Percentiles rank a stretch among this genome's conserved stretches.
phyloP scores from a whole-genome alignment of 2,329 filamentous ascomycete species.

The Shiraia bambusicola region DNA sequence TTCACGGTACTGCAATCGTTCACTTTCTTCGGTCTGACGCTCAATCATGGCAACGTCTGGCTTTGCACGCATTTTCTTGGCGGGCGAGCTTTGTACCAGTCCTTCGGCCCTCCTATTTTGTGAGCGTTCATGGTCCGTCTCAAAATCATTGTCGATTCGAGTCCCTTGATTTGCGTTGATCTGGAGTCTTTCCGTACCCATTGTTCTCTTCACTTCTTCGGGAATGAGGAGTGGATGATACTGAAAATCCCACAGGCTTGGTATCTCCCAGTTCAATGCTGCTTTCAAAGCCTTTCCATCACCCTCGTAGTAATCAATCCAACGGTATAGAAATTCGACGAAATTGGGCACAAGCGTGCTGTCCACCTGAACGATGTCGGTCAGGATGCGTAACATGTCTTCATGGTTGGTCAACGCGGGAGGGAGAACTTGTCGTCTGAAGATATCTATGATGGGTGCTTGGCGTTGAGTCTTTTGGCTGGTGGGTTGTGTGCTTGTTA shows the following conservation, averaged over 20 bases:
- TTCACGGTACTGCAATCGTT: constrained; percentile 36
- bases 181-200: background rate
- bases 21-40: constrained; percentile 25
- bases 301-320: constrained; percentile 36
- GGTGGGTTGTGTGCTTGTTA: background rate
- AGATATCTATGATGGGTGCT: constrained; percentile 13
- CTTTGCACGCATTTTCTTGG: constrained; percentile 25
- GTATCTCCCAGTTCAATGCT: constrained; percentile 37
- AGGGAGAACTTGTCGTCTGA: constrained; percentile 22
- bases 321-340: constrained; percentile 39
- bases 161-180: background rate
- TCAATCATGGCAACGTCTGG: constrained; percentile 29
- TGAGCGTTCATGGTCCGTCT: background rate
- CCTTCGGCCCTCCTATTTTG: constrained; percentile 8
- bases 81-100: constrained; percentile 17
- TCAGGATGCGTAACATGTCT: constrained; percentile 31
- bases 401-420: constrained; percentile 29
- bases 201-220: constrained; percentile 7
- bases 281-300: constrained; percentile 36
- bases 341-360: constrained; percentile 35
- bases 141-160: background rate
- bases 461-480: constrained; percentile 6
- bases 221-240: constrained; percentile 29
- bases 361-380: constrained; percentile 35
- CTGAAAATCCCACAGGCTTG: constrained; percentile 40